A percentile compares a stretch with the other conserved stretches of the same genome.
Conservation (phyloP, 495 filamentous ascomycete genomes). For the Trichocladium uniseriatum region DNA sequence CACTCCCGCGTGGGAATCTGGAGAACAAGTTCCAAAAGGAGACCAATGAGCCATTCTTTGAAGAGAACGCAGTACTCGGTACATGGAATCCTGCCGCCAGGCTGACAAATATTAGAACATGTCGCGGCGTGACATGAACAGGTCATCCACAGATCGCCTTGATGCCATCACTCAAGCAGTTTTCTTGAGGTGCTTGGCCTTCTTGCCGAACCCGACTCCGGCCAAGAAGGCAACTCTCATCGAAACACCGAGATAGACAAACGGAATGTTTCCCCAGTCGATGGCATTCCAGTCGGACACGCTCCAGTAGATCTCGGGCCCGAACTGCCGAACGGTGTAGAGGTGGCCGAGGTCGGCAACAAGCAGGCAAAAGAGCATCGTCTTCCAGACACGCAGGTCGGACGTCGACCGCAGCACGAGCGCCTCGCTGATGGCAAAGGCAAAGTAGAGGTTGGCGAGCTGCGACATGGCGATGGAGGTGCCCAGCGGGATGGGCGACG, state of each 20-base stretch:
- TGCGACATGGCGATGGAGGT: conserved; percentile 52
- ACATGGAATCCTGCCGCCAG: too few species aligned
- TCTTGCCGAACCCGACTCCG: conserved; percentile 38
- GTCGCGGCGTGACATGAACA: too few species aligned
- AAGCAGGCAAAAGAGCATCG: conserved; percentile 50
- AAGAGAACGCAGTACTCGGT: too few species aligned
- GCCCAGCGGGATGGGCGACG: conserved; percentile 28
- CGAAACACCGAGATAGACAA: conserved; percentile 50
- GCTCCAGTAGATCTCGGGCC: conserved; percentile 47
- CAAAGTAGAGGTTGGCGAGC: conserved; percentile 55
- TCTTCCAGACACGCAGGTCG: conserved; percentile 55
- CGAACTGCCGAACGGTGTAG: conserved; percentile 44
- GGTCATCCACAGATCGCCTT: too few species aligned
- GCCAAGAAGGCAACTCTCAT: conserved; percentile 48
- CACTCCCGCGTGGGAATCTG: too few species aligned
- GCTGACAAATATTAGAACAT: too few species aligned
- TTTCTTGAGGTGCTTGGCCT: conserved; percentile 13
- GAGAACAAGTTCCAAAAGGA: too few species aligned
- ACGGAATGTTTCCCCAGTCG: conserved; percentile 54
- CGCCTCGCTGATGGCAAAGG: conserved; percentile 62
- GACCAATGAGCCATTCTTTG: too few species aligned
- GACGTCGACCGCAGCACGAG: conserved; percentile 53
- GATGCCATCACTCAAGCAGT: too few species aligned
- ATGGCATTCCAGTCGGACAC: conserved; percentile 52
- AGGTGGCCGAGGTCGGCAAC: conserved; percentile 62